Evolutionary conservation across 768 basidiomycete genomes (phyloP).

Genomic region (Russula sp.): DNA sequence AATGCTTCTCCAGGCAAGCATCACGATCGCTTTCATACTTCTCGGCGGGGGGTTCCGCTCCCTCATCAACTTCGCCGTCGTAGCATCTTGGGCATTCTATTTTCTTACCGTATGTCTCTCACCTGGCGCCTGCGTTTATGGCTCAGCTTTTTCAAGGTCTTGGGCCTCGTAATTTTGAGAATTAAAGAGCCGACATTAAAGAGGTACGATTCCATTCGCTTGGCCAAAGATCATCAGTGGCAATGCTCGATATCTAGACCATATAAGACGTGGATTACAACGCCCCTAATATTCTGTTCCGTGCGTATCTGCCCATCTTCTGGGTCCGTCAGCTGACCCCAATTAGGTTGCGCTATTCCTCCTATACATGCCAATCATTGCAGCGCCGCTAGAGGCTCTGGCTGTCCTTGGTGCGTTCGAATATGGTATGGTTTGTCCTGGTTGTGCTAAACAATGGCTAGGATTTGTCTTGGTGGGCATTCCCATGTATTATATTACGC

Average conservation of each 20-base stretch:
- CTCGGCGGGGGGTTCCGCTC: constrained; percentile 86
- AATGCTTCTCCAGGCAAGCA: constrained; percentile 62
- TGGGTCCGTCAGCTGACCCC: not conserved
- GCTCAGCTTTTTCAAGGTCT: constrained; percentile 43
- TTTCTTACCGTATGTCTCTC: constrained; percentile 61
- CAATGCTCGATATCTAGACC: constrained; percentile 45
- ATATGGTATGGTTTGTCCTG: constrained; percentile 3
- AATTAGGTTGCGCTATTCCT: constrained; percentile 78
- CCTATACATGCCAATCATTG: constrained; percentile 89
- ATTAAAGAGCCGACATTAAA: constrained; percentile 87
- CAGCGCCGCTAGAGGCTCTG: constrained; percentile 82
- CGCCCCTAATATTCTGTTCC: constrained; percentile 83
- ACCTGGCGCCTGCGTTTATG: not conserved
- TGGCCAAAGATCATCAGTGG: not conserved
- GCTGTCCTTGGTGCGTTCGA: constrained; percentile 68
- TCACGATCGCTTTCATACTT: constrained; percentile 74
- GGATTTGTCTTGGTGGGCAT: constrained; percentile 74
- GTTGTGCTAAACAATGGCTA: constrained; percentile 26
- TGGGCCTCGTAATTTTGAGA: constrained; percentile 81
- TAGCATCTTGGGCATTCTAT: constrained; percentile 83
- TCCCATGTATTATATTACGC: constrained; percentile 78
- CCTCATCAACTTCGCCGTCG: constrained; percentile 83
- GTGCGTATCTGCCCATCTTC: constrained; percentile 37
- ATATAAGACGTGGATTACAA: constrained; percentile 87
- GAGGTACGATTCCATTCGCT: constrained; percentile 37